phyloP scores from a whole-genome alignment of 2,329 filamentous ascomycete species.

The Arthroderma uncinatum region DNA sequence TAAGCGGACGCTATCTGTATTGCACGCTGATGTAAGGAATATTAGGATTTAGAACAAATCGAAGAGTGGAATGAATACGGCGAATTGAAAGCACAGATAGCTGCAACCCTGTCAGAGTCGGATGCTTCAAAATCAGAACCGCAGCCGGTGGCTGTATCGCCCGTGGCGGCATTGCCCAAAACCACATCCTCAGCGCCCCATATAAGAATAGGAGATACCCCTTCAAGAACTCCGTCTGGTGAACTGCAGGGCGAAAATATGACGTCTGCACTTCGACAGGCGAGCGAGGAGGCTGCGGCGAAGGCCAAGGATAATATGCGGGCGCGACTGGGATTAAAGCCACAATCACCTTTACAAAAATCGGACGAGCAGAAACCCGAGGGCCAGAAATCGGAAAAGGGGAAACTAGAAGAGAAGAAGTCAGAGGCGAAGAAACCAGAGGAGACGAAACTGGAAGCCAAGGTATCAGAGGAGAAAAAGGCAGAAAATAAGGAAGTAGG shows the following conservation, averaged over 20 bases:
- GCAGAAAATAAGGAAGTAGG: neutral
- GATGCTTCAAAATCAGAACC: conserved; percentile 16
- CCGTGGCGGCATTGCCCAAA: conserved; percentile 17
- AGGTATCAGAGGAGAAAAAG: conserved; percentile 6
- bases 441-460: conserved; percentile 13
- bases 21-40: neutral
- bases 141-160: conserved; percentile 18
- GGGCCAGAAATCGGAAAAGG: conserved; percentile 5
- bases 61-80: conserved; percentile 99
- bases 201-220: conserved; percentile 34
- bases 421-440: conserved; percentile 3
- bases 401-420: conserved; percentile 14
- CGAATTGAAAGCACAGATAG: conserved; percentile 77
- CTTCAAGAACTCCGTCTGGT: conserved; percentile 22
- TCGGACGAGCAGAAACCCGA: conserved; percentile 12
- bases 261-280: conserved; percentile 34
- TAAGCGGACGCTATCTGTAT: neutral
- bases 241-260: conserved; percentile 28
- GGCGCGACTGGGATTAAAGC: conserved; percentile 12
- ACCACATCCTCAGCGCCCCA: conserved; percentile 23
- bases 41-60: conserved; percentile 77
- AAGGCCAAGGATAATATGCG: conserved; percentile 25
- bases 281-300: conserved; percentile 30
- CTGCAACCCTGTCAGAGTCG: conserved; percentile 17
- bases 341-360: conserved; percentile 8